Evolutionary conservation across 1,284 basidiomycete species (phyloP).

Genomic region (Pseudozyma thailandica): DNA sequence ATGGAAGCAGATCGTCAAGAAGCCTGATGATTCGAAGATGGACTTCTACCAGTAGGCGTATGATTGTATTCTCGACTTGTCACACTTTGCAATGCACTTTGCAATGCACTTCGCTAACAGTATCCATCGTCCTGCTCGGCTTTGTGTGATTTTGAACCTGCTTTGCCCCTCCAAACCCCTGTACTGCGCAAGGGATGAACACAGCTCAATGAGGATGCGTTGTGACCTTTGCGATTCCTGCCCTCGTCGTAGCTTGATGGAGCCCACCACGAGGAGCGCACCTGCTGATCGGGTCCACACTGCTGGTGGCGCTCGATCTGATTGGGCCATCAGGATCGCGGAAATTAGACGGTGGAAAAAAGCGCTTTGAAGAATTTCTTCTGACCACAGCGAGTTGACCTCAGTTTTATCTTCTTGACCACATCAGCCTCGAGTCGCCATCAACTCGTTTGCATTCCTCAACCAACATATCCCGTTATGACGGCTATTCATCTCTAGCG

Average conservation of each 20-base stretch:
- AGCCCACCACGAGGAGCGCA: neutral
- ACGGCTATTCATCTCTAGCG: too few relatives aligned
- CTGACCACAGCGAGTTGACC: neutral
- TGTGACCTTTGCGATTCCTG: too few relatives aligned
- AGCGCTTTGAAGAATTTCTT: neutral
- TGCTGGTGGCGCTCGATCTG: neutral
- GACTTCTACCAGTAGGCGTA: constrained; percentile 65
- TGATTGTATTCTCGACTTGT: neutral
- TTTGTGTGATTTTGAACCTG: neutral
- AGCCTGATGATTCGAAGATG: constrained; percentile 64
- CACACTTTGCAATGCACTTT: constrained; percentile 23
- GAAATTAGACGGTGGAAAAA: neutral
- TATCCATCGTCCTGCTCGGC: too few relatives aligned
- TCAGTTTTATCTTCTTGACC: neutral
- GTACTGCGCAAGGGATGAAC: too few relatives aligned
- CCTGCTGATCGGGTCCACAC: neutral
- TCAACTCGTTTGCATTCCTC: too few relatives aligned
- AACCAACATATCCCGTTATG: too few relatives aligned
- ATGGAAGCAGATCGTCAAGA: constrained; percentile 67
- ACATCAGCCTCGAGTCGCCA: too few relatives aligned
- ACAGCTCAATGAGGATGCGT: too few relatives aligned
- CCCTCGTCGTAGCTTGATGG: neutral
- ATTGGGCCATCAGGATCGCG: neutral
- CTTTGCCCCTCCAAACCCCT: neutral
- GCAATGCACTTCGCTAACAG: too few relatives aligned